Base-by-base conservation (phyloP, 2,329 filamentous ascomycete genomes). In the Tolypocladium sp. region DNA sequence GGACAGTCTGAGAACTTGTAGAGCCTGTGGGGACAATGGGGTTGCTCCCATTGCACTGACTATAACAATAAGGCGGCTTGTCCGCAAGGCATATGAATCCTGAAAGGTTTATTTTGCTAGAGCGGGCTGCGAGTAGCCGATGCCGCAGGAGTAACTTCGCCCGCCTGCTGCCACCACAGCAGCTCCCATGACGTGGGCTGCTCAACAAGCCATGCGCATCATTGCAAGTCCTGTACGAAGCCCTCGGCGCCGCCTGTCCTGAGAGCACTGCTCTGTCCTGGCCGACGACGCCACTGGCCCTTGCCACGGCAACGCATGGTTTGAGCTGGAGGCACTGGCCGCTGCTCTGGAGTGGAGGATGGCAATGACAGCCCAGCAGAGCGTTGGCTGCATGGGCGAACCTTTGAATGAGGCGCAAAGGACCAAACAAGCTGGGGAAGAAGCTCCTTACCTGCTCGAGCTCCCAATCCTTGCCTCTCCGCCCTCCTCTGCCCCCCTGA, bases 401-500 rank as follows among this genome's bases (percentile, higher is more conserved):
- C 63, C 56, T 56, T 38, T 40, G 25, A 12, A 2, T 9, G 15
- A 27, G 22, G 22, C 44, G 4, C 5, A 52, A 46, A 59, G 58
- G 20, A 64, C 46, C 41, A 59, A 60, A 44, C 4, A 22, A 52
- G 49, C 9, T 52, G 17, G 20, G 10, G 54, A 59, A 64, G 63
- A 61, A 38, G 59, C 53, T 62, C 52, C 83, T 81, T 71, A 92
- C 90, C 79, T 87, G 88, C 71, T 95, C 91, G 57, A 94, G 81
- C 62, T 95, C 91, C 72, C 87, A 90, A 68, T 95, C 91, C 61
- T 91, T 84, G 61, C 86, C 84, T 65, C 91, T 81, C 71, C 91
- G 85, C 56, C 88, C 88, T 22, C 89, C 89, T 61, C 90, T 79
- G 13, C 82, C 80, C 62, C 84, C 84, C 62, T 82, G 79, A 57